phyloP scores from a whole-genome alignment of 2,329 filamentous ascomycete species.

The Paecilomyces sp. region DNA sequence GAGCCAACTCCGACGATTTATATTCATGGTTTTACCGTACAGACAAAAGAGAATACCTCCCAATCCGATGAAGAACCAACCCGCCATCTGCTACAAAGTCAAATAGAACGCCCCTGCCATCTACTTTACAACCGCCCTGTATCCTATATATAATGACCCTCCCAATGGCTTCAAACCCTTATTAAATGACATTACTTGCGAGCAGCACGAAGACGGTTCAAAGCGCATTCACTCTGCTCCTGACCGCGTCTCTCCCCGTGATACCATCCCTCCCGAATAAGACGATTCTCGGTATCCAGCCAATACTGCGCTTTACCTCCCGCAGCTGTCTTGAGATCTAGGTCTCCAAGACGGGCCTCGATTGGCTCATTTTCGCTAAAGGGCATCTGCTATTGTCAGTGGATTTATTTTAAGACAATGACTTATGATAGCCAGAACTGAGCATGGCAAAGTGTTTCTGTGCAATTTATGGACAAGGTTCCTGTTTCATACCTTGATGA shows the following conservation, averaged over 20 bases:
- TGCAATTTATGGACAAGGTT: not conserved
- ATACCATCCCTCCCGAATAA: constrained; percentile 67
- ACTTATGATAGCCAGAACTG: not conserved
- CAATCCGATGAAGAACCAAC: not conserved
- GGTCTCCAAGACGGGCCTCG: constrained; percentile 59
- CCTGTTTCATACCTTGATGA: constrained; percentile 49
- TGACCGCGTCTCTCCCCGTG: constrained; percentile 28
- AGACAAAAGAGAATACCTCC: not conserved
- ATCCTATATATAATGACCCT: not conserved
- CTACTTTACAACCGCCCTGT: constrained; percentile 1
- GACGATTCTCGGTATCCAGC: constrained; percentile 53
- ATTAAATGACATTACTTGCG: not conserved
- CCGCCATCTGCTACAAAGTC: constrained; percentile 1
- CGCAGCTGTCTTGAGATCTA: constrained; percentile 65
- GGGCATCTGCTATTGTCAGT: constrained; percentile 21
- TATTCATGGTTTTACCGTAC: constrained; percentile 3
- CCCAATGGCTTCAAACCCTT: not conserved
- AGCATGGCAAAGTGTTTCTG: not conserved
- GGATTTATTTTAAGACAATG: not conserved
- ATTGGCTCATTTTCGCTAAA: constrained; percentile 21
- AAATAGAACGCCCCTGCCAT: constrained; percentile 3
- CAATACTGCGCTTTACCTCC: constrained; percentile 62
- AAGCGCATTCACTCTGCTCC: constrained; percentile 23
- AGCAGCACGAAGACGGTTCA: constrained; percentile 13
- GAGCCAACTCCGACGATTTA: not conserved